A percentile compares a stretch with the other conserved stretches of the same genome.
phyloP scores from a whole-genome alignment of 495 filamentous ascomycete genomes.

The Parathielavia appendiculata region DNA sequence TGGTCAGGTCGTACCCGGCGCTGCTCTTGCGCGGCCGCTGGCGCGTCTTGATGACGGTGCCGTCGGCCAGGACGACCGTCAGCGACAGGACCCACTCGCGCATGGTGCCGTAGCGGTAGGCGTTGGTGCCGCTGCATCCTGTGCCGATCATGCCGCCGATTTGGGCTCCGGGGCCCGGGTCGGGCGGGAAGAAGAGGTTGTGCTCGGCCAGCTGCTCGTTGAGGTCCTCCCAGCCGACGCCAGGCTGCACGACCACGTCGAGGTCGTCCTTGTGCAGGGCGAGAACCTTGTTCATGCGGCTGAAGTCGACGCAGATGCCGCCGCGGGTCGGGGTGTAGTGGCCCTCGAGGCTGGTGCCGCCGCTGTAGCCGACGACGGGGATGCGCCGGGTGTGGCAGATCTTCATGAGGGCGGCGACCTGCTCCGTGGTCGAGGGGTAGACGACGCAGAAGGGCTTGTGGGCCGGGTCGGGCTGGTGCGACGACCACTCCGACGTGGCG shows the following conservation, averaged over 20 bases:
- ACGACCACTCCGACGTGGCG: conserved; percentile 83
- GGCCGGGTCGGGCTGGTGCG: conserved; percentile 54
- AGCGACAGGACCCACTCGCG: conserved; percentile 89
- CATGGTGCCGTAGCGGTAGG: conserved; percentile 94
- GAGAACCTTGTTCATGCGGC: conserved; percentile 68
- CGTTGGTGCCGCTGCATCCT: conserved; percentile 89
- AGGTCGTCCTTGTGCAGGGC: conserved; percentile 66
- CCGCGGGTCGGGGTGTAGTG: conserved; percentile 71
- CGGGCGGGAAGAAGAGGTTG: conserved; percentile 76
- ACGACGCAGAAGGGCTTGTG: conserved; percentile 57
- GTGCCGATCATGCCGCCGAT: conserved; percentile 97
- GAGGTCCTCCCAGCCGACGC: conserved; percentile 71
- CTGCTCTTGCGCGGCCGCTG: conserved; percentile 71
- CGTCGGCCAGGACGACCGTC: conserved; percentile 90
- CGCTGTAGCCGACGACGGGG: conserved; percentile 70
- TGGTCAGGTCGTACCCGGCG: conserved; percentile 83
- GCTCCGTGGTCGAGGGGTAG: conserved; percentile 60
- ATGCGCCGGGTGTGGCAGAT: conserved; percentile 65
- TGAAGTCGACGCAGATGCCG: conserved; percentile 74
- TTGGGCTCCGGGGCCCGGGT: conserved; percentile 76
- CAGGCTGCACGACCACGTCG: conserved; percentile 77
- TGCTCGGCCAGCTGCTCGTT: conserved; percentile 66
- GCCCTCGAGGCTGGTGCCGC: conserved; percentile 75
- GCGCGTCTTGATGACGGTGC: conserved; percentile 83
- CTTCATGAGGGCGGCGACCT: conserved; percentile 69